Evolutionary conservation across 768 basidiomycete genomes (phyloP), one percentile per base, ranked within the genome.

Genomic region (Stropharia rugosoannulata): DNA sequence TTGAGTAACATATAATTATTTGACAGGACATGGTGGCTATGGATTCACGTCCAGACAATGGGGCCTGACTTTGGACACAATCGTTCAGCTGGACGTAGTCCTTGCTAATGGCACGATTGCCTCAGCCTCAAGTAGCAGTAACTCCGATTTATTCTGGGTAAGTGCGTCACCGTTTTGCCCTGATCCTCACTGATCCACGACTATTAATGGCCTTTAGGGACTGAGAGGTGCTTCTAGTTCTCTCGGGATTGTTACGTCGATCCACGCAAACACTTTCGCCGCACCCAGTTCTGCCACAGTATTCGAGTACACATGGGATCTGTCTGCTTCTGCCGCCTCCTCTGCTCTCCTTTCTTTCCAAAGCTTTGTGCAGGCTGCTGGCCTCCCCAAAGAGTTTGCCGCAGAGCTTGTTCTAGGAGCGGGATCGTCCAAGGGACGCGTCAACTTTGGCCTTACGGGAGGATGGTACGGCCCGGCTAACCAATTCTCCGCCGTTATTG

Each of bases 161-260:
- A 16, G 56, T 41, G 2, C 6, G 22, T 38, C 1, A 49, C 18
- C 5, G 22, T 35, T 36, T 22, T 13, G 2, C n/a, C 38, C n/a
- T 38, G 36, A 19, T 13, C 38, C 11, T 15, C 2, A 46, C 29
- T 27, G 40, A 35, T n/a, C 46, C 13, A 11, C 39, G 11, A 45
- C 3, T 49, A 16, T 13, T 16, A 13, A 25, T 56, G 8, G 51
- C 9, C 11, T 10, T 1, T 37, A 78, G 77, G 75, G 72, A 1
- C 66, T 79, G 18, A 64, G 73, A 1, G 77, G 77, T 2, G 67
- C 77, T 0, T 71, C 70, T 0, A 64, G 68, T 6, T 76, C 75
- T 1, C 75, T 76, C 44, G 77, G 74, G 2, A 72, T 77, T 29
- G 68, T 71, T 29, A 76, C 76, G 7, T 62, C 70, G 10, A 68